These are phyloP conservation scores for Geotrichum bryndzae DNA, from an alignment of 1,139 yeast species.

Conservation along the genomic window DNA sequence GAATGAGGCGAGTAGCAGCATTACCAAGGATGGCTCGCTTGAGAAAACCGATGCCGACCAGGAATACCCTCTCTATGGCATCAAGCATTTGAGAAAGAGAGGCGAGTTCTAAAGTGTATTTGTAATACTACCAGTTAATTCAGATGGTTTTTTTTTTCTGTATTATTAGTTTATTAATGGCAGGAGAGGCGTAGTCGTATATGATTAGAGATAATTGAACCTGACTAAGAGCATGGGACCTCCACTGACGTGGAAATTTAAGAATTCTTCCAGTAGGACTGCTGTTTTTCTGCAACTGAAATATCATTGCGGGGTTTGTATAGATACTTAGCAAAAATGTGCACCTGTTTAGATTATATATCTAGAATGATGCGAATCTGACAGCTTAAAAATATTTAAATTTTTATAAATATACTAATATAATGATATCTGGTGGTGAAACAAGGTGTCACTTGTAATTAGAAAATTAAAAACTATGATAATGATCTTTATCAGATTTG, in stretches of 20 bases:
- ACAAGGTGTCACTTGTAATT: too few relatives aligned
- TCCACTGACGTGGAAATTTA: background rate
- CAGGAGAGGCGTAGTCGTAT: background rate
- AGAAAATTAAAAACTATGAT: too few relatives aligned
- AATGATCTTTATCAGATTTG: too few relatives aligned
- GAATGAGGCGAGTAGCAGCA: constrained; percentile 16
- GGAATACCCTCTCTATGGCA: constrained; percentile 58
- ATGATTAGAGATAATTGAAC: background rate
- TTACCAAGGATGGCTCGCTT: constrained; percentile 23
- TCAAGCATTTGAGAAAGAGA: constrained; percentile 67
- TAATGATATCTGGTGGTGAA: too few relatives aligned
- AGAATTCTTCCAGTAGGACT: background rate
- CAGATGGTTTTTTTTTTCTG: background rate
- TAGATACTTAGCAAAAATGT: too few relatives aligned
- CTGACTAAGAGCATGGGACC: background rate
- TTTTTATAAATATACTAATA: too few relatives aligned
- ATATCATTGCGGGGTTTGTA: too few relatives aligned
- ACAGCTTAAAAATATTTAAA: too few relatives aligned
- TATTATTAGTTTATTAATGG: background rate
- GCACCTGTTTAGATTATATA: too few relatives aligned
- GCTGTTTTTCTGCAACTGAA: background rate
- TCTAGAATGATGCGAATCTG: too few relatives aligned
- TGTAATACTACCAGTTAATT: background rate
- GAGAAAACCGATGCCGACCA: constrained; percentile 34
- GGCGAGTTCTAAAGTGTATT: constrained; percentile 54